These are phyloP conservation scores for Quercus berberidifolia DNA, from an alignment of 306 rosid genomes.

Conservation along the genomic window DNA sequence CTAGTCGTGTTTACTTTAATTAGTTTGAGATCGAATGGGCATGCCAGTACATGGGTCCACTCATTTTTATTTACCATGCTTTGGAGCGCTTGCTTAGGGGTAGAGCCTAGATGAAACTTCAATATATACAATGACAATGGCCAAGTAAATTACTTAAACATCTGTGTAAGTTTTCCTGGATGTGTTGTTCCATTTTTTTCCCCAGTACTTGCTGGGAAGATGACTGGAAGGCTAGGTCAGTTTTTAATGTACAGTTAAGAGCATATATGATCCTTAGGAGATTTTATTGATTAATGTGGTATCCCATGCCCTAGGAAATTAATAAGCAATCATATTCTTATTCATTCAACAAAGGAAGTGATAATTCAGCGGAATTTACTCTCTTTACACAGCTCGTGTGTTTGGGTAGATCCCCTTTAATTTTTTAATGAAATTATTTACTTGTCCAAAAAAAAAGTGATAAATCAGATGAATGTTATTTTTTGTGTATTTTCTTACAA, in stretches of 20 bases:
- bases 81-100: background rate
- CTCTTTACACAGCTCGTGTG: too few species aligned
- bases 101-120: background rate
- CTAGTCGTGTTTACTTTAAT: too few species aligned
- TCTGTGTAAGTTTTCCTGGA: background rate
- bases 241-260: background rate
- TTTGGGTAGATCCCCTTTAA: too few species aligned
- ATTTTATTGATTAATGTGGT: background rate
- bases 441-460: background rate
- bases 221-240: background rate
- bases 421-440: background rate
- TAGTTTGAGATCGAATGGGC: background rate
- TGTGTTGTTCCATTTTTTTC: background rate
- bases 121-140: background rate
- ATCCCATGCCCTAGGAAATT: background rate
- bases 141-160: background rate
- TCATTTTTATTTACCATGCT: background rate
- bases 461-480: background rate
- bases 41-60: background rate
- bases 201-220: background rate
- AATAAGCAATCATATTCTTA: background rate
- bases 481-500: background rate
- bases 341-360: background rate
- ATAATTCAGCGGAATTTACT: background rate
- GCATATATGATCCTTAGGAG: background rate